Percentiles rank a stretch among this genome's conserved stretches.
Evolutionary conservation across 345 rosid species (phyloP).

Genomic region (Cochlearia excelsa): DNA sequence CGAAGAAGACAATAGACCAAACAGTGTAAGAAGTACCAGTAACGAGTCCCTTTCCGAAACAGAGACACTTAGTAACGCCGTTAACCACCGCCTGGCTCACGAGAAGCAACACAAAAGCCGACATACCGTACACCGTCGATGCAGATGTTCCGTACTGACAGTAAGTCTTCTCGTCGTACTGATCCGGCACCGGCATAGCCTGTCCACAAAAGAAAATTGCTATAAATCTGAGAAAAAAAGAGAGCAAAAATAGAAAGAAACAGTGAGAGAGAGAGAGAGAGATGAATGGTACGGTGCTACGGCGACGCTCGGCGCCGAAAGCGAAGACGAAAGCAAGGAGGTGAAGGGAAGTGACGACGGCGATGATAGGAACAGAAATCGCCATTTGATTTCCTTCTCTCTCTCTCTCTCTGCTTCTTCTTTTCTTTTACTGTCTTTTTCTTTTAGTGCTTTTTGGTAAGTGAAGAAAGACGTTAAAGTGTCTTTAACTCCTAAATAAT

Average conservation of each 20-base stretch:
- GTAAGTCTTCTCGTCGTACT: conserved; percentile 75
- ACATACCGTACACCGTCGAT: conserved; percentile 73
- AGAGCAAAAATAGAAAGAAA: not conserved
- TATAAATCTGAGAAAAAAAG: not conserved
- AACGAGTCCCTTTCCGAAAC: conserved; percentile 78
- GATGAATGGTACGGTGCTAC: conserved; percentile 60
- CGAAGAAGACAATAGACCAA: conserved; percentile 74
- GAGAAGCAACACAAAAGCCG: conserved; percentile 71
- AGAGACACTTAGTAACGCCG: conserved; percentile 84
- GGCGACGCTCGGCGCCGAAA: conserved; percentile 94
- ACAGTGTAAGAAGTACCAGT: conserved; percentile 54
- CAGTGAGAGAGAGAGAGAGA: not conserved
- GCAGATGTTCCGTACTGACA: conserved; percentile 78
- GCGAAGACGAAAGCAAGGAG: conserved; percentile 91
- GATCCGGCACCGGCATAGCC: conserved; percentile 62
- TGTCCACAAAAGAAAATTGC: conserved; percentile 7
- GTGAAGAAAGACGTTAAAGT: no score
- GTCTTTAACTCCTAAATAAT: no score
- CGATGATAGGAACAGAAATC: conserved; percentile 57
- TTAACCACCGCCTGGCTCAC: conserved; percentile 66
- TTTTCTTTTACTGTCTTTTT: conserved; percentile 21
- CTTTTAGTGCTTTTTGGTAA: not conserved
- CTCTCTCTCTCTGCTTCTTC: not conserved
- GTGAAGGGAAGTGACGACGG: conserved; percentile 58
- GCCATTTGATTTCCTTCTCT: conserved; percentile 48